Conservation (phyloP, 805 yeast species). For the Cyberlindnera xishuangbannaensis region DNA sequence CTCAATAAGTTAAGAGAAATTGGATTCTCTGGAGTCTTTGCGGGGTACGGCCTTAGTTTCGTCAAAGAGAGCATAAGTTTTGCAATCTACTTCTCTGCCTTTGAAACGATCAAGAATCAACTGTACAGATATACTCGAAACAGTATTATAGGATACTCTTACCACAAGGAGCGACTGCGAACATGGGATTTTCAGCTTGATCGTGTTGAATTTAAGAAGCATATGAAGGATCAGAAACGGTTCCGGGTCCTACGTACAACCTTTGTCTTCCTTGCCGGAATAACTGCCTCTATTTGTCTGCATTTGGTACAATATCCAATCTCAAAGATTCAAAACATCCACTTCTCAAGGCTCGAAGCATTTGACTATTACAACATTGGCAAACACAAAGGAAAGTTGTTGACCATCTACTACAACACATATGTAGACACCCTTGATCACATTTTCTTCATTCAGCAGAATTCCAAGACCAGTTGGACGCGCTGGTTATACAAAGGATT, state of each 20-base stretch:
- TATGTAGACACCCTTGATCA: slow-evolving; percentile 72
- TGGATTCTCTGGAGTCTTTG: slow-evolving; percentile 81
- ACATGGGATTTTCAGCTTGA: slow-evolving; percentile 21
- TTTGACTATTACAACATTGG: slow-evolving; percentile 50
- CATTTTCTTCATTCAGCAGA: slow-evolving; percentile 45
- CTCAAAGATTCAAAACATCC: slow-evolving; percentile 71
- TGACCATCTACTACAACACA: slow-evolving; percentile 58
- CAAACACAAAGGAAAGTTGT: slow-evolving; percentile 10
- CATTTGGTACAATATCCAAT: slow-evolving; percentile 82
- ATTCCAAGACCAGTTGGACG: slow-evolving; percentile 51
- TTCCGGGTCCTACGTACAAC: slow-evolving; percentile 53
- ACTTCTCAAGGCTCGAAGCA: slow-evolving; percentile 73
- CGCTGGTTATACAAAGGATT: slow-evolving; percentile 78
- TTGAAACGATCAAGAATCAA: slow-evolving; percentile 72
- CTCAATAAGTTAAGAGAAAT: slow-evolving; percentile 59
- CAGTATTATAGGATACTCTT: slow-evolving; percentile 38
- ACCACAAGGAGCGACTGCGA: slow-evolving; percentile 31
- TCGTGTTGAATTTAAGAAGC: slow-evolving; percentile 21
- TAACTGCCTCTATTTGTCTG: slow-evolving; percentile 73
- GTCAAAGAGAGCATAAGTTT: slow-evolving; percentile 78
- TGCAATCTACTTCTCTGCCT: slow-evolving; percentile 77
- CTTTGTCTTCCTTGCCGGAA: slow-evolving; percentile 78
- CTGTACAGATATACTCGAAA: slow-evolving; percentile 45
- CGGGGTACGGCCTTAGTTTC: slow-evolving; percentile 77
- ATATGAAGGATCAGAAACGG: slow-evolving; percentile 23